Evolutionary conservation across 164 flowering plant species (phyloP).

Genomic region (Santalum album): DNA sequence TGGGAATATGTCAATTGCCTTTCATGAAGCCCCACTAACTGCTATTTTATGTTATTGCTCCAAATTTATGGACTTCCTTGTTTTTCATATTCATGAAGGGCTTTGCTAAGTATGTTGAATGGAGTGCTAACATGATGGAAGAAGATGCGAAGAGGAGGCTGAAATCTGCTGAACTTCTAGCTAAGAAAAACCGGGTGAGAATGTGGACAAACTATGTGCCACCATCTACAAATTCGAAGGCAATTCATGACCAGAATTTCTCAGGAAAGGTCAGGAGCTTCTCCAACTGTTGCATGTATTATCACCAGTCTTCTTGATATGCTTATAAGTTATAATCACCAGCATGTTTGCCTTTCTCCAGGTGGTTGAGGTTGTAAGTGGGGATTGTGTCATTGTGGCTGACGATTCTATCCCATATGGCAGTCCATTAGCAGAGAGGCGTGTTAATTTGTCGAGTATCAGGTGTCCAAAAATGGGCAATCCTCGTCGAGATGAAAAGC

Average conservation of each 20-base stretch:
- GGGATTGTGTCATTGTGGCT: slow-evolving; percentile 89
- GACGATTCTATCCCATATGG: slow-evolving; percentile 89
- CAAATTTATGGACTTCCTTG: neutral
- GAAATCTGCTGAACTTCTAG: slow-evolving; percentile 80
- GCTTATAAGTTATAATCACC: too few relatives aligned
- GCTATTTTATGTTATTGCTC: too few relatives aligned
- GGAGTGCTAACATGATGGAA: slow-evolving; percentile 98
- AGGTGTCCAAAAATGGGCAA: slow-evolving; percentile 86
- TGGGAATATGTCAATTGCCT: too few relatives aligned
- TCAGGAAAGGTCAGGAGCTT: slow-evolving; percentile 62
- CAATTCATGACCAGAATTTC: slow-evolving; percentile 89
- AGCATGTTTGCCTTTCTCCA: slow-evolving; percentile 14
- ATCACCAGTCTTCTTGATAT: neutral
- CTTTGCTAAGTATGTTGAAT: slow-evolving; percentile 85
- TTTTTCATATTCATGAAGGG: slow-evolving; percentile 36
- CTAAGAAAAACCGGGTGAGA: slow-evolving; percentile 68
- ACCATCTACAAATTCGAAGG: slow-evolving; percentile 83
- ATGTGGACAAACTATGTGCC: slow-evolving; percentile 89
- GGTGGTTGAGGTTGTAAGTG: slow-evolving; percentile 99
- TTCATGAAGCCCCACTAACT: too few relatives aligned
- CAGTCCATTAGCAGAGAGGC: slow-evolving; percentile 78
- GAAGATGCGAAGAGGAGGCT: slow-evolving; percentile 67
- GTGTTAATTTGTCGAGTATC: slow-evolving; percentile 92
- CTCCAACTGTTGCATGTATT: neutral
- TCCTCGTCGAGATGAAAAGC: slow-evolving; percentile 79